Conservation (phyloP, 2,329 filamentous ascomycete species). For the Beauveria australis region DNA sequence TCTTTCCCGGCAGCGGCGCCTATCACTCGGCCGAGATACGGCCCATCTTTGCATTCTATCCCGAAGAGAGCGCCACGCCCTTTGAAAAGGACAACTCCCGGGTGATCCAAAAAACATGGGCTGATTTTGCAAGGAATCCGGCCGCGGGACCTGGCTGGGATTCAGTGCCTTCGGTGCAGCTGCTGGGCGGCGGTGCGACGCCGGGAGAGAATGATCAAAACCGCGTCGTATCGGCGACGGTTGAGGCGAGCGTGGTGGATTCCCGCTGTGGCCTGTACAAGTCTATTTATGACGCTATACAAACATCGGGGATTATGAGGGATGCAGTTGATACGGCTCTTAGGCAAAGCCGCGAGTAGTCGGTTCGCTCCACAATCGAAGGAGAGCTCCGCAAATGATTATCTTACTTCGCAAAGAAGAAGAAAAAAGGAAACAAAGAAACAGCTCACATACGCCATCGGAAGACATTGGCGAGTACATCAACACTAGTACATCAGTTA, state of each 20-base stretch:
- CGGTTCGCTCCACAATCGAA: no score
- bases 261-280: slow-evolving; percentile 10
- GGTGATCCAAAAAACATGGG: slow-evolving; percentile 22
- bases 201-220: slow-evolving; percentile 6
- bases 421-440: no score
- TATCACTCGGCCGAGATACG: slow-evolving; percentile 39
- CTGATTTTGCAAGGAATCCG: slow-evolving; percentile 21
- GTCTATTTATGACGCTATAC: neutral
- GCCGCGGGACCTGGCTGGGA: slow-evolving; percentile 19
- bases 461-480: neutral
- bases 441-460: neutral
- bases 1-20: slow-evolving; percentile 28
- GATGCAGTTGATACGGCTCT: neutral
- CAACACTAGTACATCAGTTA: neutral
- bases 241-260: slow-evolving; percentile 12
- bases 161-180: slow-evolving; percentile 15
- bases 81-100: slow-evolving; percentile 16
- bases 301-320: neutral
- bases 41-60: slow-evolving; percentile 34
- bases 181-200: slow-evolving; percentile 18
- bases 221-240: neutral
- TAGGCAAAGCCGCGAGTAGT: neutral
- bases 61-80: slow-evolving; percentile 11
- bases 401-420: no score
- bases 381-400: no score